Percentiles rank a stretch among this genome's conserved stretches.
Evolutionary conservation across 768 basidiomycete genomes (phyloP).

Genomic region (Suillus lakei): DNA sequence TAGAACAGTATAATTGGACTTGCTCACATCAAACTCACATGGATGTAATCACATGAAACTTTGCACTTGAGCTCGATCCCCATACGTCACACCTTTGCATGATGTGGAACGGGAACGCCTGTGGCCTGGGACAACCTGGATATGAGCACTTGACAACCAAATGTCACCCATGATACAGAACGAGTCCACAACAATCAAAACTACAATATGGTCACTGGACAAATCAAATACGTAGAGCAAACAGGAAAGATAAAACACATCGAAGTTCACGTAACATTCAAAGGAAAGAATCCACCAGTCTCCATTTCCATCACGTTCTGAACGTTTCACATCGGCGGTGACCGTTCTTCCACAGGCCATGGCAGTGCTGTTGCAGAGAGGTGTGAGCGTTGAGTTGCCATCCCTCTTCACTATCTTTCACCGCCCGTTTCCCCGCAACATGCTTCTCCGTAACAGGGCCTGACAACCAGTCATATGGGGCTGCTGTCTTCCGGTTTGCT

Average conservation of each 20-base stretch:
- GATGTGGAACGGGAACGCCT: neutral
- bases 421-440: neutral
- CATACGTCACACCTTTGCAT: neutral
- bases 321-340: neutral
- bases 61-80: neutral
- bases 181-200: neutral
- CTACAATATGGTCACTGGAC: neutral
- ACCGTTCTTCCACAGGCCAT: neutral
- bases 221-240: neutral
- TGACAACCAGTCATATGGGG: neutral
- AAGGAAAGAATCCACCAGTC: neutral
- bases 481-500: no score
- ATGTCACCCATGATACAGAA: neutral
- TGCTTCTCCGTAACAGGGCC: neutral
- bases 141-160: neutral
- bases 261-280: neutral
- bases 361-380: neutral
- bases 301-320: neutral
- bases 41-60: neutral
- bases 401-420: neutral
- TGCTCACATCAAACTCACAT: neutral
- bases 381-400: neutral
- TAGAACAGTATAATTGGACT: neutral
- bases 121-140: neutral
- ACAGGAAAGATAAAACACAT: neutral